phyloP scores from a whole-genome alignment of 2,329 filamentous ascomycete species.

The Chaetoscypha palmicola region DNA sequence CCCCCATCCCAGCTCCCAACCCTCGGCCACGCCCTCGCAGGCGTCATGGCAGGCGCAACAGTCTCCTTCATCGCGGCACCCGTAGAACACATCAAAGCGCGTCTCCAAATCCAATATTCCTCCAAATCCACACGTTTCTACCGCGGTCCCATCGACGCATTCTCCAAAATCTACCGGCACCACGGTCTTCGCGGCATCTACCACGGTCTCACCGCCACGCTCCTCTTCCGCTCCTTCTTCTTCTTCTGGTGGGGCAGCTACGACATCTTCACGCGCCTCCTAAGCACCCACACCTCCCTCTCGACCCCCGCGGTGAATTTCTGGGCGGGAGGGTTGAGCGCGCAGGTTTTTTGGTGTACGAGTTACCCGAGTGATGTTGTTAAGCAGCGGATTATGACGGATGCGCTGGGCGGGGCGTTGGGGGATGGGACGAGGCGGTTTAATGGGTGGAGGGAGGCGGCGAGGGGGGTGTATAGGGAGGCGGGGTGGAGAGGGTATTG shows the following conservation, averaged over 20 bases:
- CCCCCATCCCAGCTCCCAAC: constrained; percentile 53
- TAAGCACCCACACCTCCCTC: constrained; percentile 61
- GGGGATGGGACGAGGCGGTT: constrained; percentile 64
- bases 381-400: constrained; percentile 97
- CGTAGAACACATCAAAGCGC: constrained; percentile 90
- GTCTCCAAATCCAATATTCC: constrained; percentile 89
- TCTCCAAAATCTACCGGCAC: constrained; percentile 57
- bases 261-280: constrained; percentile 66
- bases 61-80: constrained; percentile 91
- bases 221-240: constrained; percentile 88
- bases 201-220: constrained; percentile 75
- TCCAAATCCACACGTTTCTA: constrained; percentile 76
- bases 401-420: constrained; percentile 67
- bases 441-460: constrained; percentile 72
- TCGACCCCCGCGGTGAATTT: constrained; percentile 84
- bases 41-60: constrained; percentile 78
- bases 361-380: constrained; percentile 90
- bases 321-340: constrained; percentile 89
- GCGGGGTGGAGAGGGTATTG: constrained; percentile 76
- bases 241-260: constrained; percentile 99
- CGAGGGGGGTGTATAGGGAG: constrained; percentile 67
- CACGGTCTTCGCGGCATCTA: constrained; percentile 80
- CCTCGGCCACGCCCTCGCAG: constrained; percentile 80
- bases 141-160: constrained; percentile 78
- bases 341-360: constrained; percentile 90